Base-by-base conservation (phyloP, 495 filamentous ascomycete species). In the Trypethelium eluteriae region DNA sequence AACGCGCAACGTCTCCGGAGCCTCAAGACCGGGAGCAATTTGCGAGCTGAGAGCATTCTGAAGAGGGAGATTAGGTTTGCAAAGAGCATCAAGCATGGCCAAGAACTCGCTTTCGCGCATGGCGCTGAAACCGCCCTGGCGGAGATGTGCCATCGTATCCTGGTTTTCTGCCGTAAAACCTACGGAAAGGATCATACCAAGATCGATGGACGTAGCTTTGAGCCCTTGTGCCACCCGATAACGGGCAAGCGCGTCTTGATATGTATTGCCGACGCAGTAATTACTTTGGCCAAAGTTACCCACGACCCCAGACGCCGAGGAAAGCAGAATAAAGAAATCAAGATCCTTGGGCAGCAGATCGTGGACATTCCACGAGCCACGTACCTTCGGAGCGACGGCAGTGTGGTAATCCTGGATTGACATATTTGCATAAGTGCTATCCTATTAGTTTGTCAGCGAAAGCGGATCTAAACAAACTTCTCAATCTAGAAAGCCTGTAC, bases 321-420 rank as follows among this genome's bases (percentile, higher is more conserved):
- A 67, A 18, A 70, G 63, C 25, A 63, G 10, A 36, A 67, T 46
- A 61, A 70, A 70, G 62, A 67, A 66, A 61, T 70, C 68, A n/a
- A 70, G 68, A 38, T 39, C 41, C 32, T 36, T 34, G n/a, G 50
- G 59, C 5, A 53, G 56, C 18, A 39, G n/a, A 12, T 66, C n/a
- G 59, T 69, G 64, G 16, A 69, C 49, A 47, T 69, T 69, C 56
- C 38, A 56, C 10, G 67, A 47, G 1, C 67, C 64, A 34, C 9
- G 10, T 2, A 69, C 56, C 35, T 69, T 69, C 39, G 64, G 64
- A 7, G 34, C 5, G n/a, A 63, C 39, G 35, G 44, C 39, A 44
- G 39, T 32, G 2, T 44, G 25, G 10, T 34, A 67, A 16, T 56
- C 38, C 34, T 44, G 16, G 62, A 62, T 35, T 34, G 61, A 36